Percentiles rank a stretch among this genome's conserved stretches.
Conservation (phyloP, 83 land plant species). For the Larix sibirica region DNA sequence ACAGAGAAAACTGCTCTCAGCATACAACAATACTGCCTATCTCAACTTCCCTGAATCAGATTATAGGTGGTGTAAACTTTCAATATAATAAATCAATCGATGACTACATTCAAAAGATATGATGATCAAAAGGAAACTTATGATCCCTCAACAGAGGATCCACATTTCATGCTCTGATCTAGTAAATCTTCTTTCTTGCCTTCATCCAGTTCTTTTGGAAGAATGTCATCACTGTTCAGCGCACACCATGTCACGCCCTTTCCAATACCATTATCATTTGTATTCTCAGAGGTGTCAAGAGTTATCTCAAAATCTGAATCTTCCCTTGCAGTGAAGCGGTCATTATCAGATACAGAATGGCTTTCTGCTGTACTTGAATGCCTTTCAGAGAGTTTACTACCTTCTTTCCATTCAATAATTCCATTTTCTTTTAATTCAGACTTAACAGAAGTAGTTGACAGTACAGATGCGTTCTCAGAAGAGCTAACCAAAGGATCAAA, state of each 20-base stretch:
- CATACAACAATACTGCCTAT: background rate
- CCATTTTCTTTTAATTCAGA: background rate
- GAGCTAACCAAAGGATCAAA: background rate
- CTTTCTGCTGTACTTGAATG: background rate
- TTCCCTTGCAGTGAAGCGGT: background rate
- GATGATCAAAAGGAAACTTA: background rate
- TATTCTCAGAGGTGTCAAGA: background rate
- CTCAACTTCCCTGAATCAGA: slow-evolving; percentile 1
- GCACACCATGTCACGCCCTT: slow-evolving; percentile 27
- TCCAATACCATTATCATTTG: slow-evolving; percentile 7
- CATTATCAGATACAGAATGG: slow-evolving; percentile 12
- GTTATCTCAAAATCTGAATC: background rate
- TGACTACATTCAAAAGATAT: background rate
- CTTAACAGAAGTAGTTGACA: background rate
- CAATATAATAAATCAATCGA: background rate
- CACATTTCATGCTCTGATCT: slow-evolving; percentile 8
- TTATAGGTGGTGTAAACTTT: background rate
- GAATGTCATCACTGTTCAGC: background rate
- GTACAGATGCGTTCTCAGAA: background rate
- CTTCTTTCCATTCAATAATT: background rate
- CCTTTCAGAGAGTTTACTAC: background rate
- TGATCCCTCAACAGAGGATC: slow-evolving; percentile 8
- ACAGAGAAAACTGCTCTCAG: background rate
- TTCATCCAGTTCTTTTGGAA: slow-evolving; percentile 1
- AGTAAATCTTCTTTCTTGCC: slow-evolving; percentile 15